These are phyloP conservation scores for Halophytophthora batemanensis DNA, from an alignment of 352 stramenopile genomes.

Conservation along the genomic window DNA sequence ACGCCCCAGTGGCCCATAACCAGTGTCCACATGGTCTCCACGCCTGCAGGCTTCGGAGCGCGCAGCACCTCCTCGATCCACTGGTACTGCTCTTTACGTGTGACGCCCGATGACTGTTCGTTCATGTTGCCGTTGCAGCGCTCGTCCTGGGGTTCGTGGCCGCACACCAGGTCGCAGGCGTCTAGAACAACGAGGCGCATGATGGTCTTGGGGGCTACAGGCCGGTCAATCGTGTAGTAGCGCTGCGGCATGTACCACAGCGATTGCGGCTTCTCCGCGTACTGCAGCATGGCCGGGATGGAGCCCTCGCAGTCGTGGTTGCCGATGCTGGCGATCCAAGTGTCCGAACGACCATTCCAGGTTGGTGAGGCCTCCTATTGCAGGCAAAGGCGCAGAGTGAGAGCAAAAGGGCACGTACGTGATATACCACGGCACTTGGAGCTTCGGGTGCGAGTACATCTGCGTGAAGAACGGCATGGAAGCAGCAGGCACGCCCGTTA, in stretches of 20 bases:
- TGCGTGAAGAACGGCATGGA: constrained; percentile 14
- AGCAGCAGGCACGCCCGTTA: neutral
- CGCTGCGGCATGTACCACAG: constrained; percentile 77
- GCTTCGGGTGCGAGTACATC: constrained; percentile 67
- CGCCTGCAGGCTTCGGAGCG: constrained; percentile 48
- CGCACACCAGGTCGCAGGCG: constrained; percentile 80
- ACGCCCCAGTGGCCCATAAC: constrained; percentile 84
- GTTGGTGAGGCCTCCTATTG: too few species aligned
- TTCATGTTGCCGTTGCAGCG: constrained; percentile 82
- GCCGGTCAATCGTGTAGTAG: constrained; percentile 79
- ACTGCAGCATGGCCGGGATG: constrained; percentile 77
- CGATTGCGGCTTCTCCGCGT: constrained; percentile 61
- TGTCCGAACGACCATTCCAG: too few species aligned
- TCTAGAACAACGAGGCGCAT: constrained; percentile 78
- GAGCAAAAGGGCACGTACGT: constrained; percentile 47
- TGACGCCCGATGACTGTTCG: constrained; percentile 55
- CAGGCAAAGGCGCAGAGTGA: neutral
- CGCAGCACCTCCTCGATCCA: constrained; percentile 73
- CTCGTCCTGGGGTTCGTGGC: constrained; percentile 69
- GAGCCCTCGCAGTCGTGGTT: constrained; percentile 88
- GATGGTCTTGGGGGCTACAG: constrained; percentile 77
- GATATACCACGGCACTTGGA: constrained; percentile 85
- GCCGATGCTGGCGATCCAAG: constrained; percentile 46
- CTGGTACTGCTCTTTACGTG: constrained; percentile 63
- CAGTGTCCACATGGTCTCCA: constrained; percentile 84